Percentiles rank a stretch among this genome's conserved stretches.
These are phyloP conservation scores for Colletotrichum cuscutae DNA, from an alignment of 2,329 filamentous ascomycete genomes.

Conservation along the genomic window DNA sequence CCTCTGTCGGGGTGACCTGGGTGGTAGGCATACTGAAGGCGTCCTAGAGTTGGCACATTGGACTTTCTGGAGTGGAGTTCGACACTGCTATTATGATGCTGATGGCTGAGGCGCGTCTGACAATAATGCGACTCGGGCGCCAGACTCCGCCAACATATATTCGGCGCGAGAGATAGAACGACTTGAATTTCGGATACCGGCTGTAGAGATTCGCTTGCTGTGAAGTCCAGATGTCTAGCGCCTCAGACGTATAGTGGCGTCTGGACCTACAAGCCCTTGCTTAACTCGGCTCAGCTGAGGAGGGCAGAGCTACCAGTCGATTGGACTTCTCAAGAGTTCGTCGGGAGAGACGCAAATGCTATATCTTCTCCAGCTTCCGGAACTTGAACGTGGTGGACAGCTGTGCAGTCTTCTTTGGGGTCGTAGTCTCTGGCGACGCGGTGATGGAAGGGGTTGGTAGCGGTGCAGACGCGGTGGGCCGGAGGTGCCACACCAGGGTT, in stretches of 20 bases:
- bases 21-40: slow-evolving; percentile 64
- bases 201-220: neutral
- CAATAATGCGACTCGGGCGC: neutral
- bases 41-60: slow-evolving; percentile 31
- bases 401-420: neutral
- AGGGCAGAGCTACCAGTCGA: neutral
- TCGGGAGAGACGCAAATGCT: neutral
- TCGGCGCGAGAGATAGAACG: neutral
- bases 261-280: neutral
- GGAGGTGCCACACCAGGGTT: slow-evolving; percentile 19
- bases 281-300: neutral
- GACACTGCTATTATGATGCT: neutral
- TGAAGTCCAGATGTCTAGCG: neutral
- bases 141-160: neutral
- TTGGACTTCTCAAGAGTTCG: neutral
- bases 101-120: slow-evolving; percentile 8
- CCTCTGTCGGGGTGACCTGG: slow-evolving; percentile 63
- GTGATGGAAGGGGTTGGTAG: slow-evolving; percentile 3
- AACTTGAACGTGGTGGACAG: neutral
- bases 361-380: neutral
- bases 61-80: slow-evolving; percentile 7
- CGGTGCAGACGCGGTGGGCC: slow-evolving; percentile 25
- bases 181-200: neutral
- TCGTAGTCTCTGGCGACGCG: slow-evolving; percentile 1
- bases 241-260: neutral